Conservation (phyloP, 2,329 filamentous ascomycete genomes). For the Fonsecaea multimorphosa region DNA sequence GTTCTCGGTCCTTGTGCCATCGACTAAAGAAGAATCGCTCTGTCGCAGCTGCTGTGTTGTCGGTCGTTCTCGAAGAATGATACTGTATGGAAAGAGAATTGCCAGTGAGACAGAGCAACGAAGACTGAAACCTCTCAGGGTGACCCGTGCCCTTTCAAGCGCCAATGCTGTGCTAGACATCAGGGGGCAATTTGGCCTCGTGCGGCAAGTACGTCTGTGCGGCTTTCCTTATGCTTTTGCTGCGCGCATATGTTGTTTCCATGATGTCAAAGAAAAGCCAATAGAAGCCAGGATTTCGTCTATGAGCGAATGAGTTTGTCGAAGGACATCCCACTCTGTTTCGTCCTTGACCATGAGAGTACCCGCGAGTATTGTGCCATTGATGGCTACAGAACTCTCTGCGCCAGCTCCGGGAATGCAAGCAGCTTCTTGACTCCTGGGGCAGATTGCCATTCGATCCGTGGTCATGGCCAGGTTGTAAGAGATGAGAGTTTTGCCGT, state of each 20-base stretch:
- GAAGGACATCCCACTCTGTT: slow-evolving; percentile 59
- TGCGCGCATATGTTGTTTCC: slow-evolving; percentile 1
- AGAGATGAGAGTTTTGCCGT: slow-evolving; percentile 51
- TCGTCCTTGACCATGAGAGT: slow-evolving; percentile 65
- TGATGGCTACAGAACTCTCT: slow-evolving; percentile 57
- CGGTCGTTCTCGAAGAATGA: not conserved
- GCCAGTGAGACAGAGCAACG: not conserved
- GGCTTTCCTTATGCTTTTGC: not conserved
- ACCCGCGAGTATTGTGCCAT: slow-evolving; percentile 63
- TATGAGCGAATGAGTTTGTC: slow-evolving; percentile 49
- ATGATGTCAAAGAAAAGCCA: slow-evolving; percentile 45
- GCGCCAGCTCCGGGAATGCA: slow-evolving; percentile 48
- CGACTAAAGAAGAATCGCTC: not conserved
- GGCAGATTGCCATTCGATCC: slow-evolving; percentile 60
- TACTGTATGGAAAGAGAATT: not conserved
- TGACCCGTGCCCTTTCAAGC: not conserved
- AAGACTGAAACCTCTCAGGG: not conserved
- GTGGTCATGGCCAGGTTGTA: slow-evolving; percentile 66
- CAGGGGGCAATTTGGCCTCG: not conserved
- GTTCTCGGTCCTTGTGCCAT: not conserved
- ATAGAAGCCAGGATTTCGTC: slow-evolving; percentile 51
- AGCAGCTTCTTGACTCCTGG: slow-evolving; percentile 55
- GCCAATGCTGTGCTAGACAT: not conserved
- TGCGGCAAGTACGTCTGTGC: not conserved
- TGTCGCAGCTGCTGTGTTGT: not conserved